Evolutionary conservation across 768 basidiomycete genomes (phyloP).

Genomic region (Mrakia frigida): DNA sequence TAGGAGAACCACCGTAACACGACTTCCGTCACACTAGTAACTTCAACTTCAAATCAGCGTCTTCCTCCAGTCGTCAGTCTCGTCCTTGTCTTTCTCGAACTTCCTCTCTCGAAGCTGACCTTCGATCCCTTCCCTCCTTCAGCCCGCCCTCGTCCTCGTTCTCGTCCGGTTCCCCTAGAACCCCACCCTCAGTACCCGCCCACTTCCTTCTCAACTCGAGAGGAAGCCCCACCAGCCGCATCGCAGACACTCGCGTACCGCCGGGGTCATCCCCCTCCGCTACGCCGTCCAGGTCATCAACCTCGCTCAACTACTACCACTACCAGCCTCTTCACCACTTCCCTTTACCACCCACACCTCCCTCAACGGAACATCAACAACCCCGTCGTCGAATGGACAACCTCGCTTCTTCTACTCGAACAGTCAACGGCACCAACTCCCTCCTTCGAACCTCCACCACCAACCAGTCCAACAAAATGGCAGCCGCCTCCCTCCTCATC

Average conservation of each 20-base stretch:
- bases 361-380: not conserved
- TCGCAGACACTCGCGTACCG: slow-evolving; percentile 24
- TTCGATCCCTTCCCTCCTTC: not conserved
- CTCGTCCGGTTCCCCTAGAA: slow-evolving; percentile 18
- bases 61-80: not conserved
- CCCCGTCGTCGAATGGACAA: slow-evolving; percentile 10
- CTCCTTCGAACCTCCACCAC: not conserved
- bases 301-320: not conserved
- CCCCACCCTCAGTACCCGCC: slow-evolving; percentile 16
- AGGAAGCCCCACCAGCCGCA: slow-evolving; percentile 21
- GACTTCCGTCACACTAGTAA: slow-evolving; percentile 21
- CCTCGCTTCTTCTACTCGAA: not conserved
- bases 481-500: slow-evolving; percentile 13
- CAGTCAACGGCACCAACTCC: not conserved
- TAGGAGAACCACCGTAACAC: slow-evolving; percentile 32
- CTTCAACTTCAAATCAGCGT: not conserved
- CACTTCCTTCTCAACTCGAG: slow-evolving; percentile 20
- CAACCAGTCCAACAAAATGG: not conserved
- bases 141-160: slow-evolving; percentile 2
- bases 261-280: slow-evolving; percentile 27
- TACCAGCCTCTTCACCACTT: slow-evolving; percentile 2
- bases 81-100: not conserved
- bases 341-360: not conserved
- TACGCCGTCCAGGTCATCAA: slow-evolving; percentile 21
- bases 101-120: not conserved